Evolutionary conservation across 225 moss, liverwort and hornwort species (phyloP).

Genomic region (Bryoerythrophyllum caledonicum): DNA sequence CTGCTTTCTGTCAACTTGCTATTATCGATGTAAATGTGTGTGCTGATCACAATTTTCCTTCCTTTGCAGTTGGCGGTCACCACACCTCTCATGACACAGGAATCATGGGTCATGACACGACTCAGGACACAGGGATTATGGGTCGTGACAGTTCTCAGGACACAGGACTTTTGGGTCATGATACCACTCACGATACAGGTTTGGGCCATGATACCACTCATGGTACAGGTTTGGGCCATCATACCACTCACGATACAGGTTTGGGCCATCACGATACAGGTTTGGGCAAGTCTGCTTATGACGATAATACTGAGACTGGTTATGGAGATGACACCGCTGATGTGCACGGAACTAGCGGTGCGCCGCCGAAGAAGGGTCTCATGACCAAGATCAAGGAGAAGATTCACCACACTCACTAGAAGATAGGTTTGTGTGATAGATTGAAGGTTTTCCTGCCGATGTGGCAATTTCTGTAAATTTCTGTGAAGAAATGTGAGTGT

Average conservation of each 20-base stretch:
- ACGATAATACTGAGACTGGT: neutral
- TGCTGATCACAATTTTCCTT: neutral
- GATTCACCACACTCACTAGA: slow-evolving; percentile 22
- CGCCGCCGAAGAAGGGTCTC: slow-evolving; percentile 29
- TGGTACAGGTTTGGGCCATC: neutral
- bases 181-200: neutral
- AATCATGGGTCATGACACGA: too few relatives aligned
- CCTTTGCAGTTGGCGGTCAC: neutral
- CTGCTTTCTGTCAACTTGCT: too few relatives aligned
- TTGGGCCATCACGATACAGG: neutral
- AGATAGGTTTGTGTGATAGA: rapidly evolving
- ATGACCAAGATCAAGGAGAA: slow-evolving; percentile 44
- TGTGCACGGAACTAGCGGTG: neutral
- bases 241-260: neutral
- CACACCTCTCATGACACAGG: neutral
- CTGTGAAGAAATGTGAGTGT: slow-evolving; percentile 18
- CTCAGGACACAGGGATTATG: neutral
- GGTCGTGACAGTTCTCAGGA: too few relatives aligned
- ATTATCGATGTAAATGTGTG: too few relatives aligned
- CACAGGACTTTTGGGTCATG: neutral
- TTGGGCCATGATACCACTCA: too few relatives aligned
- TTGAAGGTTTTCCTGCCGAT: neutral
- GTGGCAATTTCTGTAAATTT: neutral
- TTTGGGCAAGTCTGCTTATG: neutral
- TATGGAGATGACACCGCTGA: neutral